These are phyloP conservation scores for Trebouxia gelatinosa DNA, from an alignment of 163 green algal species.

Conservation along the genomic window DNA sequence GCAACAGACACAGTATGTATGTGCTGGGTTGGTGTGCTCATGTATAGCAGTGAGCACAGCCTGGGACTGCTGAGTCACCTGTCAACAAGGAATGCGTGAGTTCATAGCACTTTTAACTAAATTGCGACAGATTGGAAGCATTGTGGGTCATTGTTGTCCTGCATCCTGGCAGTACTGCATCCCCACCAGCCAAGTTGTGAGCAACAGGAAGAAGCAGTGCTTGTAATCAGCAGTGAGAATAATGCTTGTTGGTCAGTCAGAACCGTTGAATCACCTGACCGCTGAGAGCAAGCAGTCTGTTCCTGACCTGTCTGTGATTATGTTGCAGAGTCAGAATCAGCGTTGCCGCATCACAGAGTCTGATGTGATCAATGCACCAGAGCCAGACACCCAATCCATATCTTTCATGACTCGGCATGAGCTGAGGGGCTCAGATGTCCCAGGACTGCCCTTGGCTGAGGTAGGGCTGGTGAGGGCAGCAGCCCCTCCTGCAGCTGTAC, in stretches of 20 bases:
- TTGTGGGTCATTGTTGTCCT: too few species aligned
- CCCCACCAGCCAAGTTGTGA: too few species aligned
- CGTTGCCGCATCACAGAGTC: not conserved
- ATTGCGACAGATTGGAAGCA: too few species aligned
- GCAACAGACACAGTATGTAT: not conserved
- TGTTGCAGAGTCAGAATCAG: not conserved
- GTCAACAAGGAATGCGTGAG: not conserved
- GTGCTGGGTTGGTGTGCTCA: not conserved
- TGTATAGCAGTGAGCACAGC: not conserved
- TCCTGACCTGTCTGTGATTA: not conserved
- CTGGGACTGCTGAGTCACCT: not conserved
- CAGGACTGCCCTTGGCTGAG: not conserved
- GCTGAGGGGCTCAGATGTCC: not conserved
- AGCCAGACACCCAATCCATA: conserved; percentile 7
- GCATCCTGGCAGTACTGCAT: too few species aligned
- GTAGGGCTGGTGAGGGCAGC: conserved; percentile 9
- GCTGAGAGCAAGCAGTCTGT: not conserved
- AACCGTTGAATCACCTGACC: not conserved
- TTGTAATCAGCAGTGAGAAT: too few species aligned
- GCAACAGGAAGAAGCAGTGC: too few species aligned
- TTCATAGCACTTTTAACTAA: too few species aligned
- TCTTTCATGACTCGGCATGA: conserved; percentile 22
- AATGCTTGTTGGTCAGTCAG: not conserved
- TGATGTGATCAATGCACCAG: not conserved
- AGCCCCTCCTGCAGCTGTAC: not conserved